Base-by-base conservation (phyloP, 1,284 basidiomycete species). In the Trichosporon asahii region DNA sequence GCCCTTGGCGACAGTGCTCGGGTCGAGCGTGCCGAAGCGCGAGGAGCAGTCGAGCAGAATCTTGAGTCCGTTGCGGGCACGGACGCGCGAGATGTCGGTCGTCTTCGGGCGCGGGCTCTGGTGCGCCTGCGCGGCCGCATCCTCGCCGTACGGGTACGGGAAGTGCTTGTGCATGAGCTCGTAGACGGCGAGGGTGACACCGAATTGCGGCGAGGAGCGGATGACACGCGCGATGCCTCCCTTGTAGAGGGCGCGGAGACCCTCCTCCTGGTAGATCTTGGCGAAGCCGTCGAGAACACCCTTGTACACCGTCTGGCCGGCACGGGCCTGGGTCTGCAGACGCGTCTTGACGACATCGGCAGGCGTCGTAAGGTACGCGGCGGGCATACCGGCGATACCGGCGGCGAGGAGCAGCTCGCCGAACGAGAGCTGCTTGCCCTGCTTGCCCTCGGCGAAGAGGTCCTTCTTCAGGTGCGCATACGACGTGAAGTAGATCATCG, bases 261-360 rank as follows among this genome's bases (percentile, higher is more conserved):
- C 82, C 68, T 83, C 83, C 69, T 82, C 79, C 87, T 80, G 80
- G 90, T 91, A 90, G 74, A 99, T 98, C 83, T 92, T 97, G 66
- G 87, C 85, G 78, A 97, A 94, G 29, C 94, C 95, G 84, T 99
- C 95, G 15, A 86, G 82, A 64, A 98, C 85, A 64, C 97, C 96
- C 83, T 92, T 94, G 86, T 99, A 99, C 72, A 91, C 86, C 4
- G 94, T 93, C 83, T 99, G 90, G 18, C 96, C 97, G 76, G 92
- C 91, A 73, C 91, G 88, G 40, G 94, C 91, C 83, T 99, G 97
- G n/a, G 94, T 91, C 83, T 99, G 97, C 74, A 99, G 86, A 69
- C 96, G 90, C n/a, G 96, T 99, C 88, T 99, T 99, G 83, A 98
- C 93, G 71, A 99, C 97, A 83, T 99, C 96, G 69, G 78, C 75